A percentile compares a stretch with the other conserved stretches of the same genome.
Evolutionary conservation across 148 eudicot genomes (phyloP).

Genomic region (Hydrangea macrophylla): DNA sequence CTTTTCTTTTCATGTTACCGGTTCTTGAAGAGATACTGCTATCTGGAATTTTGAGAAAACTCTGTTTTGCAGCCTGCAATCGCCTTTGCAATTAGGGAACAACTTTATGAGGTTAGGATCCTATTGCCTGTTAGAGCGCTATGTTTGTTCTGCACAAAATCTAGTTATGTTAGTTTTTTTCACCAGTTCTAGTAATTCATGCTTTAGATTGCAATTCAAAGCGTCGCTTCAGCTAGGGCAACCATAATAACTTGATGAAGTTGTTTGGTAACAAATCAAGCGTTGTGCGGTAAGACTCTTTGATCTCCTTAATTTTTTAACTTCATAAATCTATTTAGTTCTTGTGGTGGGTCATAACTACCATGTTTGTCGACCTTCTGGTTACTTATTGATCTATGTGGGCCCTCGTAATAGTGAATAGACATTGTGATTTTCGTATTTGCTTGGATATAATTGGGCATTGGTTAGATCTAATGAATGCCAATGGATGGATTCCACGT

Average conservation of each 20-base stretch:
- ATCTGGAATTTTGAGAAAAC: background rate
- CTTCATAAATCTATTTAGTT: background rate
- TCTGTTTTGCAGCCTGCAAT: slow-evolving; percentile 79
- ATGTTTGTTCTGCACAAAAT: background rate
- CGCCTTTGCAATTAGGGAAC: slow-evolving; percentile 90
- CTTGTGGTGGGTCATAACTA: background rate
- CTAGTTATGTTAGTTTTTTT: background rate
- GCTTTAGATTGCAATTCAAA: slow-evolving; percentile 82
- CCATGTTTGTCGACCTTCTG: background rate
- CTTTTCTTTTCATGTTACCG: background rate
- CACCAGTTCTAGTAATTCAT: background rate
- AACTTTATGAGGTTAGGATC: slow-evolving; percentile 86
- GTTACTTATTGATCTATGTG: background rate
- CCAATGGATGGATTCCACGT: slow-evolving; percentile 99
- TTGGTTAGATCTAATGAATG: slow-evolving; percentile 94
- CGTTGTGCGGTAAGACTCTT: slow-evolving; percentile 61
- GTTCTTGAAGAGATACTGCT: background rate
- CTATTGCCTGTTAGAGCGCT: background rate
- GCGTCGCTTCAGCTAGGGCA: slow-evolving; percentile 77
- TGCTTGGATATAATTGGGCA: slow-evolving; percentile 91
- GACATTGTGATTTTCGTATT: slow-evolving; percentile 85
- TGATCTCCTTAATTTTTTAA: background rate
- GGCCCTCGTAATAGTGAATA: slow-evolving; percentile 14
- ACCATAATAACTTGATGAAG: slow-evolving; percentile 71
- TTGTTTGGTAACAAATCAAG: slow-evolving; percentile 85